Evolutionary conservation across 306 rosid genomes (phyloP).

Genomic region (Medicago truncatula): MtrunA17r5.0-ANR NC_053045.1:28707501-28708000

Average conservation of each 20-base stretch:
- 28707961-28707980: constrained; percentile 14
- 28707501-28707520: constrained; percentile 16
- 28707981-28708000: constrained; percentile 24
- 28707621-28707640: constrained; percentile 32
- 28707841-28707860: not conserved
- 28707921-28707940: too few species aligned
- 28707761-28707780: not conserved
- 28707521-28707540: constrained; percentile 1
- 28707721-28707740: not conserved
- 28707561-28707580: constrained; percentile 15
- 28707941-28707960: not conserved
- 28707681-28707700: constrained; percentile 7
- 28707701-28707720: not conserved
- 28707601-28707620: constrained; percentile 9
- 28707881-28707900: not conserved
- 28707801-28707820: not conserved
- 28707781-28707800: not conserved
- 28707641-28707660: constrained; percentile 46
- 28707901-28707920: not conserved
- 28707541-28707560: not conserved
- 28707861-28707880: not conserved
- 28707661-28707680: constrained; percentile 46
- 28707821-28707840: constrained; percentile 15
- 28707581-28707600: not conserved
- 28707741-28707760: not conserved